Evolutionary conservation across 768 basidiomycete genomes (phyloP).

Genomic region (Steccherinum ochraceum): DNA sequence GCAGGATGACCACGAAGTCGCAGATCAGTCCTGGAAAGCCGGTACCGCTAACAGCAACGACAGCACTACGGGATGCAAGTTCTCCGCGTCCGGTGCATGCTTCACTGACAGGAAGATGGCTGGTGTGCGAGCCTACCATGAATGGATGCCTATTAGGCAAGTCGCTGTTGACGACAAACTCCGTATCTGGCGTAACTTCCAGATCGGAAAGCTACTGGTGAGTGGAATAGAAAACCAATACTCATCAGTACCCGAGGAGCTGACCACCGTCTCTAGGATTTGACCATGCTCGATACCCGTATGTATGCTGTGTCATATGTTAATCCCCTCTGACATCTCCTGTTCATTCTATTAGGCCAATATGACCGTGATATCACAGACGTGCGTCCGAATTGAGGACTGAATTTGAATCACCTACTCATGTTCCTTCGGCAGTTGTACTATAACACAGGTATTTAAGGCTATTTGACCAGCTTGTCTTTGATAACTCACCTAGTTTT

Average conservation of each 20-base stretch:
- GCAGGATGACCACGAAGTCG: constrained; percentile 52
- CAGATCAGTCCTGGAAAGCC: constrained; percentile 52
- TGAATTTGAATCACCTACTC: not conserved
- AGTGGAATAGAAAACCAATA: not conserved
- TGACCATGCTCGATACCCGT: constrained; percentile 61
- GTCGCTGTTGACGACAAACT: constrained; percentile 48
- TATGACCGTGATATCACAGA: constrained; percentile 57
- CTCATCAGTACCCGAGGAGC: not conserved
- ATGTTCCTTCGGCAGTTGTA: constrained; percentile 26
- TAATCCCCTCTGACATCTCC: too few species aligned
- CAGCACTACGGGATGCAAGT: constrained; percentile 40
- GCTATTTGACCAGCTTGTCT: not conserved
- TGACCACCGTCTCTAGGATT: constrained; percentile 23
- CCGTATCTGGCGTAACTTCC: constrained; percentile 58
- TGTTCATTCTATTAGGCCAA: constrained; percentile 29
- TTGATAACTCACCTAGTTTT: not conserved
- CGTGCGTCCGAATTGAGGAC: constrained; percentile 27
- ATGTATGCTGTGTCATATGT: too few species aligned
- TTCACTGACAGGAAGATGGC: constrained; percentile 56
- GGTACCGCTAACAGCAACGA: constrained; percentile 53
- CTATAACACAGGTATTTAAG: constrained; percentile 48
- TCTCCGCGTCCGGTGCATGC: constrained; percentile 47
- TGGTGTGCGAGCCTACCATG: constrained; percentile 52
- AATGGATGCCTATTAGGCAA: constrained; percentile 59
- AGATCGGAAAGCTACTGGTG: constrained; percentile 51